Evolutionary conservation across 2,329 filamentous ascomycete genomes (phyloP), one percentile per base, ranked within the genome.

Genomic region (Scopulariopsis brevicaulis): DNA sequence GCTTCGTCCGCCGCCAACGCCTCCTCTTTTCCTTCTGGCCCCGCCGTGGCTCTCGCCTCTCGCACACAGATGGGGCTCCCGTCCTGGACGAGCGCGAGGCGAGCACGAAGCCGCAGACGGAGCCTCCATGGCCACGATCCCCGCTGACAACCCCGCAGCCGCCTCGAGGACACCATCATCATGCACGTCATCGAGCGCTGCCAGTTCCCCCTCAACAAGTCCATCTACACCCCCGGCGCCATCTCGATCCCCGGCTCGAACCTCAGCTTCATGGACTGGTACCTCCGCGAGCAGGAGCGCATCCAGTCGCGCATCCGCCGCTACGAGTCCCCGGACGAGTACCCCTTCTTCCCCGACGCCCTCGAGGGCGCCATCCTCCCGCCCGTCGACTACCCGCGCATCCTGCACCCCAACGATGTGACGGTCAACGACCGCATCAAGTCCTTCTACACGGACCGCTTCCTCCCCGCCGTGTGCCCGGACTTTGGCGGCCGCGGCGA

Each of bases 111-210:
- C 40, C 18, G 2, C 18, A 6, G 6, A n/a, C 7, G 18, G 40
- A 50, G 46, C 5, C 46, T 40, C 37, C 18, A 28, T 53, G 8
- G n/a, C 20, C 15, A 53, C 15, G 52, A 32, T 24, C 22, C 34
- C 14, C n/a, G 43, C 52, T 15, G 28, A 58, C 48, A 53, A 12
- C n/a, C 24, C 22, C n/a, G 55, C 67, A 99, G 94, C 68, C 94
- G 94, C 22, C 81, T 97, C 20, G 94, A 99, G 76, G 94, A 99
- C 69, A 97, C 93, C 61, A 97, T 99, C 68, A 96, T 90, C 64
- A 96, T 96, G 73, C 89, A 96, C 73, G 79, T 99, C 46, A 97
- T 97, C 68, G 94, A 99, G 75, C 87, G 94, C 48, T 93, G 93
- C n/a, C 94, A 99, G 71, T 99, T 97, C 72, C 90, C 93, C 4